Evolutionary conservation across 805 yeast genomes (phyloP).

Genomic region (Yarrowia bubula): DNA sequence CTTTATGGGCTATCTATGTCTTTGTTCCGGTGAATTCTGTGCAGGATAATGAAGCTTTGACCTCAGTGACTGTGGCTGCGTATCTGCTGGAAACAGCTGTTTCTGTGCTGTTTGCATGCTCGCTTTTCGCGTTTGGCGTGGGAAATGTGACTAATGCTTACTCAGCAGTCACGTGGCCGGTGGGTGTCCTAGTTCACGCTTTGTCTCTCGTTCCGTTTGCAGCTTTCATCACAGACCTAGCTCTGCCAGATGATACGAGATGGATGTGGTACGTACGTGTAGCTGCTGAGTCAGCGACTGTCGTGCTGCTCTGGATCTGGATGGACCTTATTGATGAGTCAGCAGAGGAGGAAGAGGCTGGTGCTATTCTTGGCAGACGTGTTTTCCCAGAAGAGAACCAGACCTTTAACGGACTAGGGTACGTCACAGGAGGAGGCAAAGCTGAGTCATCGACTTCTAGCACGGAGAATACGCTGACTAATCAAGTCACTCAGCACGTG

Average conservation of each 20-base stretch:
- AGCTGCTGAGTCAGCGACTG: constrained; percentile 7
- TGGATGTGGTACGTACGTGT: constrained; percentile 26
- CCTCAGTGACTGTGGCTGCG: constrained; percentile 4
- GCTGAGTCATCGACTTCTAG: neutral
- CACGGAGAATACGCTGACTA: neutral
- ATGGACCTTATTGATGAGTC: constrained; percentile 11
- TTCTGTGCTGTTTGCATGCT: constrained; percentile 2
- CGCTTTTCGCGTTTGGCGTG: constrained; percentile 15
- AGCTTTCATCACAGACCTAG: constrained; percentile 12
- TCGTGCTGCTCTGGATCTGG: constrained; percentile 11
- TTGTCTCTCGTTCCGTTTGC: constrained; percentile 15
- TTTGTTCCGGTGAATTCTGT: constrained; percentile 1
- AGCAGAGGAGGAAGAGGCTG: neutral
- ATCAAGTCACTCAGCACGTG: neutral
- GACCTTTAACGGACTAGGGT: neutral
- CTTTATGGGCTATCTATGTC: constrained; percentile 12
- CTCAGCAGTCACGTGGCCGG: neutral
- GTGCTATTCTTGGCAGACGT: constrained; percentile 9
- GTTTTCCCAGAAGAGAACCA: constrained; percentile 14
- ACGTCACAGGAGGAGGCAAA: neutral
- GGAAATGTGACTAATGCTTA: constrained; percentile 10
- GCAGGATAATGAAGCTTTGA: neutral
- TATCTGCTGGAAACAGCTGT: constrained; percentile 2
- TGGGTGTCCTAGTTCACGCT: neutral
- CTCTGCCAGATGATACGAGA: constrained; percentile 4